phyloP scores from a whole-genome alignment of 106 monocot species.

The Apostasia ramifera region DNA sequence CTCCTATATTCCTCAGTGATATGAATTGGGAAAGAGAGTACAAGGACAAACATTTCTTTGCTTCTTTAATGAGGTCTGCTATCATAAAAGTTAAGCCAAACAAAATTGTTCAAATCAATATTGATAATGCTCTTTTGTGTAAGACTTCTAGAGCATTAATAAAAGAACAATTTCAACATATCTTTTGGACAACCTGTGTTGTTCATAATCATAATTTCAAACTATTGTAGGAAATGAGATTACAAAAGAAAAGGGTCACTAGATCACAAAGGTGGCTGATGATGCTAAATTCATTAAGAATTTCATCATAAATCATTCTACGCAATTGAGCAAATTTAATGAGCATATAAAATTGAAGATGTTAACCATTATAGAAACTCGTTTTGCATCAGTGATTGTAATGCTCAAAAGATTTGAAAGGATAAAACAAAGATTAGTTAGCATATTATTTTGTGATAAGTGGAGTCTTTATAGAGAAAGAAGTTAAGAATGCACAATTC shows the following conservation, averaged over 20 bases:
- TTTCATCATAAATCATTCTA: slow-evolving; percentile 4
- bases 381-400: slow-evolving; percentile 1
- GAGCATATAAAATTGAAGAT: neutral
- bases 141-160: neutral
- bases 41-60: no score
- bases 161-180: neutral
- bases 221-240: no score
- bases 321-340: neutral
- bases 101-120: neutral
- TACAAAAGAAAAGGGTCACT: no score
- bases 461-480: neutral
- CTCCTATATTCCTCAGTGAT: no score
- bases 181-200: slow-evolving; percentile 3
- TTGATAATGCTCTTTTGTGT: neutral
- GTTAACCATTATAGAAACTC: neutral
- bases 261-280: no score
- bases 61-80: no score
- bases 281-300: neutral
- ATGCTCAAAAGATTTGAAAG: slow-evolving; percentile 7
- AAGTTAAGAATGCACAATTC: no score
- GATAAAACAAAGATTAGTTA: neutral
- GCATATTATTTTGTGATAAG: neutral
- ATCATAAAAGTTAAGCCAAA: neutral
- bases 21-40: no score
- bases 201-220: neutral